Percentiles rank a stretch among this genome's conserved stretches.
phyloP scores from a whole-genome alignment of 2,329 filamentous ascomycete species.

The Epichloe sp. region DNA sequence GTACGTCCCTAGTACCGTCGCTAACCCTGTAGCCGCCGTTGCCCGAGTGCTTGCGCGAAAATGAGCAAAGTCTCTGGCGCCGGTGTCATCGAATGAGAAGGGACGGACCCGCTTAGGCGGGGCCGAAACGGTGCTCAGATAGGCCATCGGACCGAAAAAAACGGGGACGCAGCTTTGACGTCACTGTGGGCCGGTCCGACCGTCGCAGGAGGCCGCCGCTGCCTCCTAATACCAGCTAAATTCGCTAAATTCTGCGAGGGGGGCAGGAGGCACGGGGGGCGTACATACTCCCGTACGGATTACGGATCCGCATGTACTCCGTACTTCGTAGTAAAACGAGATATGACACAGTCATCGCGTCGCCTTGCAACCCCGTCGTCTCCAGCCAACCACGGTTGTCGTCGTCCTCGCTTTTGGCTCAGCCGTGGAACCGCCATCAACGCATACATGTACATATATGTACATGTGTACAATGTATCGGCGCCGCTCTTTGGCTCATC shows the following conservation, averaged over 20 bases:
- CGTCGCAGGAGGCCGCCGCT: neutral
- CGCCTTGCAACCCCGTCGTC: neutral
- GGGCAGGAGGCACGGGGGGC: neutral
- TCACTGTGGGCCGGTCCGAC: slow-evolving; percentile 13
- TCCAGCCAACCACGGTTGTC: neutral
- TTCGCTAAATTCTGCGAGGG: neutral
- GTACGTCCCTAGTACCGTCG: neutral
- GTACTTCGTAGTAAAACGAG: neutral
- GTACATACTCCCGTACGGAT: neutral
- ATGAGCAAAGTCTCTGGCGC: too few relatives aligned
- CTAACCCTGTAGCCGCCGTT: neutral
- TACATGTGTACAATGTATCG: too few relatives aligned
- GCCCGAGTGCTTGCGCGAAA: neutral
- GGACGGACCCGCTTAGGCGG: slow-evolving; percentile 9
- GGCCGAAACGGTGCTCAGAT: slow-evolving; percentile 16
- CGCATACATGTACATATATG: neutral
- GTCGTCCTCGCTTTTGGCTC: neutral
- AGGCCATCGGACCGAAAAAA: slow-evolving; percentile 13
- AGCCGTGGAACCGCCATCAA: neutral
- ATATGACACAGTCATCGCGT: slow-evolving; percentile 2
- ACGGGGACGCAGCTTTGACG: slow-evolving; percentile 15
- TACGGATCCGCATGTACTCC: too few relatives aligned
- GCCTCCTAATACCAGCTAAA: neutral
- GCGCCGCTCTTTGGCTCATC: neutral
- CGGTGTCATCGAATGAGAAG: neutral